A percentile compares a stretch with the other conserved stretches of the same genome.
These are phyloP conservation scores for Coemansia sp. DNA, from an alignment of 192 early-diverging fungal genomes.

Conservation along the genomic window DNA sequence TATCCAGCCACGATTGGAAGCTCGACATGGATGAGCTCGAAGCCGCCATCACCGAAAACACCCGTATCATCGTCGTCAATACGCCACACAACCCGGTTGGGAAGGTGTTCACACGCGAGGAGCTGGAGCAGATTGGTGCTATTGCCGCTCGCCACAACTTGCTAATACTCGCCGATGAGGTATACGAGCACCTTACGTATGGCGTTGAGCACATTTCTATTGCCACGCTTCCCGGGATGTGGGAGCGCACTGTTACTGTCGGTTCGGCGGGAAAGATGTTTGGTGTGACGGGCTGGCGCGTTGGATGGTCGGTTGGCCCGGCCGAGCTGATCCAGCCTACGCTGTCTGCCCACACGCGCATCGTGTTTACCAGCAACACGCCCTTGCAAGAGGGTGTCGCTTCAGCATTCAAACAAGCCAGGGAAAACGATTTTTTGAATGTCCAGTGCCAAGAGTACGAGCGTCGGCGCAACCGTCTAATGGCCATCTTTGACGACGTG, in stretches of 20 bases:
- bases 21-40: conserved; percentile 81
- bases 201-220: conserved; percentile 68
- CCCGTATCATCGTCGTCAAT: conserved; percentile 90
- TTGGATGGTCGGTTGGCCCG: conserved; percentile 90
- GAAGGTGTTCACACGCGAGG: conserved; percentile 77
- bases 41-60: conserved; percentile 68
- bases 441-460: conserved; percentile 69
- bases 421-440: conserved; percentile 63
- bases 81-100: conserved; percentile 96
- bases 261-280: conserved; percentile 93
- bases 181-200: conserved; percentile 93
- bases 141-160: conserved; percentile 81
- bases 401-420: conserved; percentile 65
- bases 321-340: conserved; percentile 67
- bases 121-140: conserved; percentile 71
- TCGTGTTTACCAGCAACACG: conserved; percentile 86
- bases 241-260: conserved; percentile 92
- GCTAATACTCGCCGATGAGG: conserved; percentile 90
- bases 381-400: conserved; percentile 89
- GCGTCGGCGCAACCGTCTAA: conserved; percentile 71
- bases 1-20: conserved; percentile 82
- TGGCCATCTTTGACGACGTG: conserved; percentile 61
- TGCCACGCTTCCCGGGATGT: conserved; percentile 83
- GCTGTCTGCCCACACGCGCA: conserved; percentile 85
- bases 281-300: conserved; percentile 95